Percentiles rank a stretch among this genome's conserved stretches.
Conservation (phyloP, 768 basidiomycete genomes). For the Lentinula sp. region DNA sequence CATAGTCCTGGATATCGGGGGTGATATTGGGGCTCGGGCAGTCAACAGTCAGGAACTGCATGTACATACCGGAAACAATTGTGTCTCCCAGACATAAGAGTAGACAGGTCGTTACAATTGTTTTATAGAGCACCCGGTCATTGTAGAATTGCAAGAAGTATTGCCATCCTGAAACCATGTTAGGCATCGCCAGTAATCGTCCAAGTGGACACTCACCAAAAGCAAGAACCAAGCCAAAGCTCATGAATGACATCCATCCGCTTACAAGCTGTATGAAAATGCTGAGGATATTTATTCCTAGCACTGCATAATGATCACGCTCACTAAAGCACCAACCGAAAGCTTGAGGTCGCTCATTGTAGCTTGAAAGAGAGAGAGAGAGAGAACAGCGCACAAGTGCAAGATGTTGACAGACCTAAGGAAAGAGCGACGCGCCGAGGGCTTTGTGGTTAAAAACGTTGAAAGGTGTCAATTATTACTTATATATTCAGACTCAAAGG, state of each 20-base stretch:
- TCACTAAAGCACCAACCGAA: background rate
- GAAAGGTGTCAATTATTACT: background rate
- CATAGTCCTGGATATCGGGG: background rate
- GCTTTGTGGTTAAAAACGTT: background rate
- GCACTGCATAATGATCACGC: background rate
- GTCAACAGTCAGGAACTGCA: background rate
- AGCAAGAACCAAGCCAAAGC: background rate
- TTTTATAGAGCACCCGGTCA: background rate
- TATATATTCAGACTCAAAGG: background rate
- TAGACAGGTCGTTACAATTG: background rate
- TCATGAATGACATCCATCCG: conserved; percentile 1
- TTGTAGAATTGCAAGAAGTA: background rate
- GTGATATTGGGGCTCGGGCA: background rate
- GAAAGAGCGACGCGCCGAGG: background rate
- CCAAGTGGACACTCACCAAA: background rate
- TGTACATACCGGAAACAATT: background rate
- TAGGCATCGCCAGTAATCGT: background rate
- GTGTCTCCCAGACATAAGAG: background rate
- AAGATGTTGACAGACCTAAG: background rate
- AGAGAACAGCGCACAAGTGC: background rate
- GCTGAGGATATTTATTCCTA: background rate
- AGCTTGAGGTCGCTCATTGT: background rate
- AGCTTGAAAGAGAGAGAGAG: background rate
- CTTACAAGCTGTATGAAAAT: background rate
- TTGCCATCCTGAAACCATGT: background rate